Evolutionary conservation across 2,329 filamentous ascomycete species (phyloP), one percentile per base, ranked within the genome.

Genomic region (Aspergillus unguis): DNA sequence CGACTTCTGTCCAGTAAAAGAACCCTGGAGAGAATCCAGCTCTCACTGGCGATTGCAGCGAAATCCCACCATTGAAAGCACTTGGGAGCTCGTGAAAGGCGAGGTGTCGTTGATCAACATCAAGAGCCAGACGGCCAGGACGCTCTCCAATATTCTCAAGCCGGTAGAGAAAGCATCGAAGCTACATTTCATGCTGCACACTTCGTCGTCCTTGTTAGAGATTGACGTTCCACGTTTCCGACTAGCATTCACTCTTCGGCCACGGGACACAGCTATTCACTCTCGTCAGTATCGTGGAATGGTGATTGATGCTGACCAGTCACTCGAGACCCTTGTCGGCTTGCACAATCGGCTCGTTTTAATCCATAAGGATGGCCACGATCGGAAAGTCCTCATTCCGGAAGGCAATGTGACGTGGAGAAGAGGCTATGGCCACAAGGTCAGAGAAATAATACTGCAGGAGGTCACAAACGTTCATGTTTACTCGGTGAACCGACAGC

Each of bases 221-320:
- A 65, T 80, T 1, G 67, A 75, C 1, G 53, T 85, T 0, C 78
- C 80, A 0, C 68, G 76, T 2, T 62, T 82, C 0, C 71, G 75
- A 4, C 64, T 84, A 0, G 69, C 71, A 0, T 85, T 85, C 52
- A 61, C 53, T 6, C 48, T 80, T 1, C 55, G 58, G 1, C 10
- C 52, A 2, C 62, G 65, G 0, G 57, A 61, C 0, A 46, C 57
- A 0, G 38, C 40, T 0, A 54, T 84, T 2, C 49, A 60, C n/a
- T 83, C 77, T 0, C 73, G 71, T 5, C 75, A 84, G 50, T 80
- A 78, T 52, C 70, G 72, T 0, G 78, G 75, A 1, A 80, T 82
- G 74, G 56, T 60, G 0, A 59, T 85, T 2, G 79, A 83, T 55
- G 10, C 54, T 0, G 28, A 71, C 8, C 81, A 83, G 56, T 60